Base-by-base conservation (phyloP, 2,329 filamentous ascomycete species). In the Alternaria ethzedia region DNA sequence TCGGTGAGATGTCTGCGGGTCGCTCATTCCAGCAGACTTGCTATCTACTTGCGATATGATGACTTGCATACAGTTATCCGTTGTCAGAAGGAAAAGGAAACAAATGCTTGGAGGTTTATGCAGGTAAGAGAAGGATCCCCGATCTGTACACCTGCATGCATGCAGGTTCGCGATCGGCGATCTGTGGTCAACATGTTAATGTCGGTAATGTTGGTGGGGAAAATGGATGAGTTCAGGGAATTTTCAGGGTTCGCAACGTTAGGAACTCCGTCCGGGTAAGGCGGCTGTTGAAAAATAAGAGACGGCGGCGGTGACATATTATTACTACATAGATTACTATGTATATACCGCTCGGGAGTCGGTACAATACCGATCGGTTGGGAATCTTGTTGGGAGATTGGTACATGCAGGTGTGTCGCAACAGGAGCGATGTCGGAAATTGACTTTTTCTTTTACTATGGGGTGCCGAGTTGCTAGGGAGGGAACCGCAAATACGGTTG, bases 121-220 rank as follows among this genome's bases (percentile, higher is more conserved):
- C 49, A 36, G 20, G 49, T 52, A 36, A 52, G 49, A 36, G 32
- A 36, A 36, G 32, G 8, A 52, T 4, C 20, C 49, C 30, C 49
- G 49, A 52, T 52, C 13, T 11, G 21, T 36, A 52, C 30, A 36
- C 49, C 17, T 52, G 30, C 49, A 52, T 52, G 49, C 20, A 52
- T 52, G 49, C 30, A 52, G 49, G 28, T 52, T 36, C 30, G 49
- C 30, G 49, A 52, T 52, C 49, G 49, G 30, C 49, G 49, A 52
- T 52, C 28, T 36, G 30, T 41, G 11, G 15, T 41, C 30, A 10
- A 41, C 28, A n/a, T 52, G 11, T 52, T 28, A 36, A 41, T 13
- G 21, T 36, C 30, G 49, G 28, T 36, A 36, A 52, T 32, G 49
- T 41, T 52, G 49, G 49, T 36, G 20, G 28, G 13, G 32, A 36